Evolutionary conservation across 805 yeast species (phyloP).

Genomic region (Yamadazyma nakazawae): DNA sequence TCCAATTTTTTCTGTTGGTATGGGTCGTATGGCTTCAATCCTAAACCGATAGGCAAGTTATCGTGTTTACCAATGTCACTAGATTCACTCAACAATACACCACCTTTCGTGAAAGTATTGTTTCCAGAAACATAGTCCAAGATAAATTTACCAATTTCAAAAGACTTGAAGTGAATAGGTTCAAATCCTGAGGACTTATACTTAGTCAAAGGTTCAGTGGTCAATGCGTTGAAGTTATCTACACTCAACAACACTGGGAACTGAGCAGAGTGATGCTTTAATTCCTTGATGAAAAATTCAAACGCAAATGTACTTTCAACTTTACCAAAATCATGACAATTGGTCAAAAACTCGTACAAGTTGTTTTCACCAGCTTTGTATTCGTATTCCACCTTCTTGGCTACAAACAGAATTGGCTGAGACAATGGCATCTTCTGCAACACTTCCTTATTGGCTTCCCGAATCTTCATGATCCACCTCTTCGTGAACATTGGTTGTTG

Average conservation of each 20-base stretch:
- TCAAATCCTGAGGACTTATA: conserved; percentile 58
- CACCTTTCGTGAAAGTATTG: conserved; percentile 54
- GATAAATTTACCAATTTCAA: conserved; percentile 61
- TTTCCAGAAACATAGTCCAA: conserved; percentile 55
- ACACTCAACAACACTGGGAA: conserved; percentile 65
- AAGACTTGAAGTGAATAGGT: conserved; percentile 54
- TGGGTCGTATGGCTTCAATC: conserved; percentile 49
- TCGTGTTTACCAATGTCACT: conserved; percentile 46
- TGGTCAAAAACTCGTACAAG: conserved; percentile 44
- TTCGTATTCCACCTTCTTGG: conserved; percentile 29
- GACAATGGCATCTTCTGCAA: conserved; percentile 35
- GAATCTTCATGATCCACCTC: conserved; percentile 50
- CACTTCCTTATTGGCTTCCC: conserved; percentile 32
- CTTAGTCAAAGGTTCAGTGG: conserved; percentile 51
- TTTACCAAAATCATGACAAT: conserved; percentile 38
- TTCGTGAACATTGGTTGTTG: conserved; percentile 79
- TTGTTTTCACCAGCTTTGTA: conserved; percentile 34
- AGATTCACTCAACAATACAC: conserved; percentile 60
- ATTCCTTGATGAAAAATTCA: conserved; percentile 52
- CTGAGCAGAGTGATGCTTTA: conserved; percentile 43
- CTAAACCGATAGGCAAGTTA: conserved; percentile 61
- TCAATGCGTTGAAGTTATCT: conserved; percentile 69
- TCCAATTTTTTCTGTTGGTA: conserved; percentile 55
- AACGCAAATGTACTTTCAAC: conserved; percentile 45
- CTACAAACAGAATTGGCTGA: conserved; percentile 28